Conservation (phyloP, 2,329 filamentous ascomycete genomes). For the Apiospora hydei region DNA sequence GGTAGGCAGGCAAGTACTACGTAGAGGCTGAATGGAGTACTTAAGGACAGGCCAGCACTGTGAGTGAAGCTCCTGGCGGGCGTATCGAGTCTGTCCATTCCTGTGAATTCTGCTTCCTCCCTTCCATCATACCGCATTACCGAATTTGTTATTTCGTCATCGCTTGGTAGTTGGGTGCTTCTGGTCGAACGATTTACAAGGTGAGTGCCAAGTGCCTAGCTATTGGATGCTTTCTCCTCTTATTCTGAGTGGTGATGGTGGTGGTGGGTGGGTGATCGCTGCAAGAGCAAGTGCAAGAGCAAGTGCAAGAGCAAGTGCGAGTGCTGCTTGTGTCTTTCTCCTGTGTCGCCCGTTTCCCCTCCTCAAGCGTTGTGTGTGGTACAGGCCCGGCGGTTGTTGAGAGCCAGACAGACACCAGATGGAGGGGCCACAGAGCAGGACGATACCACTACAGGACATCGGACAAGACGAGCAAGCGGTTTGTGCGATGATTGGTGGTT, state of each 20-base stretch:
- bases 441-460: background rate
- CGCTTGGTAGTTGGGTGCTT: background rate
- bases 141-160: conserved; percentile 2
- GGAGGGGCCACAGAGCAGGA: background rate
- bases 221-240: conserved; percentile 21
- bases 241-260: conserved; percentile 1
- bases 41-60: background rate
- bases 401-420: background rate
- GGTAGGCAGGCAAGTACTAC: background rate
- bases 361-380: conserved; percentile 1
- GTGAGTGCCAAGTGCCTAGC: conserved; percentile 3
- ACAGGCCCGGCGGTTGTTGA: background rate
- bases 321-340: background rate
- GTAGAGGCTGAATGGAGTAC: background rate
- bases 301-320: background rate
- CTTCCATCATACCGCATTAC: conserved; percentile 6
- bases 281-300: no score
- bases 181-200: conserved; percentile 7
- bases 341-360: background rate
- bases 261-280: background rate
- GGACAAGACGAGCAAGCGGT: background rate
- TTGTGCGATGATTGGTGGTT: background rate
- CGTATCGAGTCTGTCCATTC: background rate
- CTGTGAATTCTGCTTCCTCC: background rate
- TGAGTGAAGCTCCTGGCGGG: background rate